A percentile compares a stretch with the other conserved stretches of the same genome.
These are phyloP conservation scores for Zoysia matrella DNA, from an alignment of 202 grass and related monocot genomes.

Conservation along the genomic window DNA sequence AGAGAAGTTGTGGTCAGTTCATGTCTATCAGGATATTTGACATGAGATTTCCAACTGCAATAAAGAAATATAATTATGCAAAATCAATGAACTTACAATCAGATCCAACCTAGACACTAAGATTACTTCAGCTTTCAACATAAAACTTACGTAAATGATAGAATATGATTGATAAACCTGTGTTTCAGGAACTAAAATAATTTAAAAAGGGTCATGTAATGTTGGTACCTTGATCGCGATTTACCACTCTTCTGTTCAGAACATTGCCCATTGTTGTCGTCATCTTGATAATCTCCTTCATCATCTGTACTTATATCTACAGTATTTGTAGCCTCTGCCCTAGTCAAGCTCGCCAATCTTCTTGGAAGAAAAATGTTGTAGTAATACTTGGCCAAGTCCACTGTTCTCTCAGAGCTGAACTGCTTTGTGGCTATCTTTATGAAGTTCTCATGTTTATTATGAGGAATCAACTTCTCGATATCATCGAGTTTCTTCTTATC, in stretches of 20 bases:
- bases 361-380: constrained; percentile 63
- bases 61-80: neutral
- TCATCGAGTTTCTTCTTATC: constrained; percentile 45
- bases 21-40: constrained; percentile 31
- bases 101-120: constrained; percentile 9
- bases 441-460: constrained; percentile 37
- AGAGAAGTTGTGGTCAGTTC: neutral
- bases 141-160: constrained; percentile 26
- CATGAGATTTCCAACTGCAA: constrained; percentile 30
- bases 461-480: constrained; percentile 43
- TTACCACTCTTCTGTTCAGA: constrained; percentile 24
- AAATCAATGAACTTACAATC: constrained; percentile 3
- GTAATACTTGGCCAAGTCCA: constrained; percentile 38
- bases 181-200: constrained; percentile 14
- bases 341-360: constrained; percentile 50
- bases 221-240: constrained; percentile 35
- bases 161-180: neutral
- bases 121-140: neutral
- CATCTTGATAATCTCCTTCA: constrained; percentile 25
- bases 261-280: constrained; percentile 6
- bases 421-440: constrained; percentile 43
- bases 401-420: constrained; percentile 28
- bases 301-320: constrained; percentile 24
- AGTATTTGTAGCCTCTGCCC: constrained; percentile 24
- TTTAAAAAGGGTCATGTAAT: constrained; percentile 21